Evolutionary conservation across 352 stramenopile species (phyloP), one percentile per base, ranked within the genome.

Genomic region (Phytophthora pisi): DNA sequence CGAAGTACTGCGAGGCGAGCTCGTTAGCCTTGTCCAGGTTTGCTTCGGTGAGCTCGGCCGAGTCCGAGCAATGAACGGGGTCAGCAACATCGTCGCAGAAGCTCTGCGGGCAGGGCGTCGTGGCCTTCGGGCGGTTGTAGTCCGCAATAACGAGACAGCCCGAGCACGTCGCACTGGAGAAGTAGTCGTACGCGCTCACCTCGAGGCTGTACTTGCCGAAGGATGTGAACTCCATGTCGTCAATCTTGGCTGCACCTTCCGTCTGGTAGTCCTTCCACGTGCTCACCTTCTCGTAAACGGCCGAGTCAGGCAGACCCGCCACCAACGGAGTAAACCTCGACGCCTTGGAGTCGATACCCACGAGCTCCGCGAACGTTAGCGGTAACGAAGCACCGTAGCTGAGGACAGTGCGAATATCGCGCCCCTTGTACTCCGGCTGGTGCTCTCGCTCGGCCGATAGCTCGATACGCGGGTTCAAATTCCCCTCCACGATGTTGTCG

Each of bases 211-310:
- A 90, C 52, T 87, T 86, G 38, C 84, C 82, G 28, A 76, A 88
- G 3, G 57, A 34, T 0, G 50, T 49, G 56, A 88, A 83, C 18
- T 52, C 61, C 11, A 92, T 65, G 8, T 43, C 62, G 57, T 92
- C 77, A 7, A 92, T 66, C 13, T 66, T 72, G 2, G 61, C 57
- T 7, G 67, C 34, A 26, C 70, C 60, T 55, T 79, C 49, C 15
- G 50, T 50, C 43, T 90, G 79, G 62, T 84, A 90, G 13, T 85
- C 73, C 15, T 66, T 77, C 82, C 84, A 92, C n/a, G 70, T 68
- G 50, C 72, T 77, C 0, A 63, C 50, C 18, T 61, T 24, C 8
- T 57, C 34, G 16, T 67, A 28, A 3, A 55, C 51, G 4, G 54
- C 16, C 13, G 43, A 45, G 18, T 64, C 31, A 4, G 53, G 16